Base-by-base conservation (phyloP, 805 yeast genomes). In the Wickerhamomyces strasburgensis region DNA sequence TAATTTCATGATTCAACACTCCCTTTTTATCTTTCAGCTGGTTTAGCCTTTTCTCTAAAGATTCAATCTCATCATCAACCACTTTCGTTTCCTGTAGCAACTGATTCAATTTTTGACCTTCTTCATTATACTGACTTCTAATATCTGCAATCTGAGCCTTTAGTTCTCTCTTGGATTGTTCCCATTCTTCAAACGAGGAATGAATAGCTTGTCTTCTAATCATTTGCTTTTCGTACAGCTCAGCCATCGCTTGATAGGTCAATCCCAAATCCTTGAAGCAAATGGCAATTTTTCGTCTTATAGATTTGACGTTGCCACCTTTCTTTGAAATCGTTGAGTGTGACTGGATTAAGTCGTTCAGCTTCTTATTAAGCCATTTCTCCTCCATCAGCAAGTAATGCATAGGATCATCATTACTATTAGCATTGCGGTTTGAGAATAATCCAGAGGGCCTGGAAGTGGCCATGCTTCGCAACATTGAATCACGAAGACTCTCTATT, bases 181-280 rank as follows among this genome's bases (percentile, higher is more conserved):
- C 70, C 75, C 75, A 70, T 5, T 45, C 43, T 29, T 53, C 48
- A 33, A 72, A 64, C 10, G 51, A 42, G 3, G 42, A 21, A 6
- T 54, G 46, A 13, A 68, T 47, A 1, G 28, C 34, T 11, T 44
- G 42, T 14, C 62, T 58, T 19, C 52, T 46, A 3, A 45, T 39
- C 1, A 56, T 43, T 21, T 69, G 73, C 8, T 52, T 52, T 4
- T 49, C 43, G 46, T 70, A 71, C 3, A 69, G 44, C 43, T 71
- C 77, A 35, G 60, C 52, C 29, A 68, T 57, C 2, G 71, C 59
- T 34, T 62, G 58, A 42, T 66, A 61, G 26, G 61, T 56, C 34
- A 62, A 64, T 1, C 65, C 57, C 19, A 70, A 43, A 33, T 60
- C 62, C 32, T 54, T 58, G 35, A 64, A 61, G 35, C 55, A 52